Evolutionary conservation across 2,329 filamentous ascomycete genomes (phyloP), one percentile per base, ranked within the genome.

Genomic region (Stachybotrys echinatus): DNA sequence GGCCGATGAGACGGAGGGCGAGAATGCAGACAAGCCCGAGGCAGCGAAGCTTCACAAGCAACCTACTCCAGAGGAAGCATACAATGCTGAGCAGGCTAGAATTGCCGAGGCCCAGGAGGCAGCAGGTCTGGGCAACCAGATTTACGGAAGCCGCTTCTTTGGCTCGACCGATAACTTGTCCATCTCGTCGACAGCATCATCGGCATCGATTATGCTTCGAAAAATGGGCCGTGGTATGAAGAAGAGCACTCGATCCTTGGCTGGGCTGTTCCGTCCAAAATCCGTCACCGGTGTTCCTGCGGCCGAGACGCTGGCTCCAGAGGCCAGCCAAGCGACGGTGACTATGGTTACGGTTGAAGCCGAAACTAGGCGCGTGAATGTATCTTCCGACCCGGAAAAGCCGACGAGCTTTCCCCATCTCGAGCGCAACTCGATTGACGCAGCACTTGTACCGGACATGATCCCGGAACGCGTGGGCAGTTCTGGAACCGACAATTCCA

Each of bases 211-310:
- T 60, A 95, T 95, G 89, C 88, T 99, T 57, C 85, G 94, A 48
- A 99, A 99, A 74, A 99, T 99, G 94, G 94, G 94, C 50, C 90
- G 91, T 56, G 92, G 92, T n/a, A 88, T 97, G 84, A 97, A 96
- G 79, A 95, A 94, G 71, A 87, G 90, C 47, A 88, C 87, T 18
- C 82, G 92, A 45, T 96, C 92, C 21, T 81, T 99, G 48, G 95
- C 95, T 58, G 94, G 94, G 22, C 77, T 99, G 7, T 99, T 99
- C 74, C 81, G 94, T 54, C 92, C 94, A 1, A 99, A 97, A 68
- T 97, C 92, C 1, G 78, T 95, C 17, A 81, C 92, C 59, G 92
- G 90, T 27, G 83, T 87, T 19, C 83, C 89, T 18, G 77, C 84
- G 27, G 82, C 86, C 4, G 91, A 96, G 58, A 74, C 77, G 6